Percentiles rank a stretch among this genome's conserved stretches.
Evolutionary conservation across 352 stramenopile genomes (phyloP).

Genomic region (Phytophthora pinifolia): DNA sequence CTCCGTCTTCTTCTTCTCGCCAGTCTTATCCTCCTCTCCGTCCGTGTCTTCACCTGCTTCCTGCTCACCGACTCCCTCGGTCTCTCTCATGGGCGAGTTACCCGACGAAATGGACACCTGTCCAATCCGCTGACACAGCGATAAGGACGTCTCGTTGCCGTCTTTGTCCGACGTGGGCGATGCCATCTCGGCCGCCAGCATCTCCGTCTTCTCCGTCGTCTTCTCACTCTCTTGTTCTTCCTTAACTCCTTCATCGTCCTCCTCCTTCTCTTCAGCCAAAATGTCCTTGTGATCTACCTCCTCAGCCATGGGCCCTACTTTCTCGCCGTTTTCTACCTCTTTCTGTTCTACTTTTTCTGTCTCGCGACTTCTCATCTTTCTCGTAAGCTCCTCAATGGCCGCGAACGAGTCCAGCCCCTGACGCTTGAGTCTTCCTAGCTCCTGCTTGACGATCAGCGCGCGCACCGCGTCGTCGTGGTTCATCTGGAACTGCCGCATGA

Average conservation of each 20-base stretch:
- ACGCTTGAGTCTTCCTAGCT: slow-evolving; percentile 74
- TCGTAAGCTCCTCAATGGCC: slow-evolving; percentile 82
- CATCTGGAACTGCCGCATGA: slow-evolving; percentile 89
- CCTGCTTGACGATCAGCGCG: slow-evolving; percentile 86
- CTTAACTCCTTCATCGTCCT: slow-evolving; percentile 10
- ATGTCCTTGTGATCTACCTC: slow-evolving; percentile 7
- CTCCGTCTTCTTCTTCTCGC: slow-evolving; percentile 13
- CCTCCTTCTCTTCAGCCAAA: slow-evolving; percentile 3
- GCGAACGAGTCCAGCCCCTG: slow-evolving; percentile 80
- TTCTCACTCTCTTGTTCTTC: background rate
- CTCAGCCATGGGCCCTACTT: slow-evolving; percentile 7
- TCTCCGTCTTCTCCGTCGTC: background rate
- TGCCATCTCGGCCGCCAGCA: slow-evolving; percentile 19
- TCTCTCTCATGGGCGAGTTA: slow-evolving; percentile 10
- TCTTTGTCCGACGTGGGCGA: slow-evolving; percentile 29
- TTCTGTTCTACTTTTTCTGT: slow-evolving; percentile 6
- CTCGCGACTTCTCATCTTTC: slow-evolving; percentile 70
- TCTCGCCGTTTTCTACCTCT: slow-evolving; percentile 4
- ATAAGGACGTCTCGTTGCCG: slow-evolving; percentile 49
- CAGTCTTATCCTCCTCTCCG: slow-evolving; percentile 17
- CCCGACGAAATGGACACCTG: slow-evolving; percentile 74
- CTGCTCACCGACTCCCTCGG: slow-evolving; percentile 4
- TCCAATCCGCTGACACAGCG: slow-evolving; percentile 73
- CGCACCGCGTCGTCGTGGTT: slow-evolving; percentile 84
- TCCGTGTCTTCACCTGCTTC: slow-evolving; percentile 21